Evolutionary conservation across 768 basidiomycete species (phyloP).

Genomic region (Naganishia randhawae): DNA sequence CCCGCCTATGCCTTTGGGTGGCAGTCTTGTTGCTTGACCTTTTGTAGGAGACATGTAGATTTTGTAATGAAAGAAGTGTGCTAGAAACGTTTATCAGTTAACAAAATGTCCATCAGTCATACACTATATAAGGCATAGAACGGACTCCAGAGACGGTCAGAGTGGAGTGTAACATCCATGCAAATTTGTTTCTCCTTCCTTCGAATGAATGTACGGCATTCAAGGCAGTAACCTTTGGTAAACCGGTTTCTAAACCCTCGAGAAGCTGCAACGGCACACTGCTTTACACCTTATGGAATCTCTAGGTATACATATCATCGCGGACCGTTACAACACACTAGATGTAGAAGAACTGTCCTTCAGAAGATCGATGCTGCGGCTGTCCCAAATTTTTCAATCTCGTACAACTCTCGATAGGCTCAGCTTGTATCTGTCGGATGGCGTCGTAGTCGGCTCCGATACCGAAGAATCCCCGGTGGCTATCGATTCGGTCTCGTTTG

Average conservation of each 20-base stretch:
- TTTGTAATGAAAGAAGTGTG: constrained; percentile 1
- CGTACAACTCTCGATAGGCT: constrained; percentile 73
- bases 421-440: constrained; percentile 66
- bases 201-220: too few relatives aligned
- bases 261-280: too few relatives aligned
- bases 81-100: constrained; percentile 15
- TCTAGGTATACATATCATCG: neutral
- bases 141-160: constrained; percentile 24
- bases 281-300: too few relatives aligned
- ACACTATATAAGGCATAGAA: constrained; percentile 24
- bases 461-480: constrained; percentile 81
- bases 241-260: constrained; percentile 24
- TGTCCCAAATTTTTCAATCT: constrained; percentile 53
- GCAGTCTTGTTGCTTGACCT: neutral
- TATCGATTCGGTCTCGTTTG: constrained; percentile 68
- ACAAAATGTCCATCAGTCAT: neutral
- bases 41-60: neutral
- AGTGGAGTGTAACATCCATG: constrained; percentile 31
- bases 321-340: constrained; percentile 2
- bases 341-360: constrained; percentile 6
- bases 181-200: neutral
- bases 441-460: constrained; percentile 90
- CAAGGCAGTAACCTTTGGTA: neutral
- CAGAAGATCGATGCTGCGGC: constrained; percentile 7
- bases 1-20: neutral